A percentile compares a stretch with the other conserved stretches of the same genome.
Evolutionary conservation across 2,329 filamentous ascomycete species (phyloP).

Genomic region (Furcasterigmium furcatum): DNA sequence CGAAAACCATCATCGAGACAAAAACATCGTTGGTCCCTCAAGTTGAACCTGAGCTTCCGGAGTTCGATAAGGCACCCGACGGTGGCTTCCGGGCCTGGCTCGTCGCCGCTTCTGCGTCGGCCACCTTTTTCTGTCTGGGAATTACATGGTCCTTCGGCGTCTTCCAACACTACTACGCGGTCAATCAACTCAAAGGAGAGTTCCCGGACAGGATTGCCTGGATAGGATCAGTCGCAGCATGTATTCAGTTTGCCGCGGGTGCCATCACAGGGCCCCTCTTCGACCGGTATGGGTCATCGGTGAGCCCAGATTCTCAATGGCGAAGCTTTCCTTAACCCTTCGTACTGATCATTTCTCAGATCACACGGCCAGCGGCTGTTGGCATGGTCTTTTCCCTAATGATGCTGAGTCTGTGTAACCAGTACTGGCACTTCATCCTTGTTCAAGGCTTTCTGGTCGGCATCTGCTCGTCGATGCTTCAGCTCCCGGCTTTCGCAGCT

Average conservation of each 20-base stretch:
- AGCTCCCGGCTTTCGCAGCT: constrained; percentile 40
- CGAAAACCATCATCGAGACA: too few species aligned
- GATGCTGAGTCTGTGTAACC: constrained; percentile 37
- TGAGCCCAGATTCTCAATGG: too few species aligned
- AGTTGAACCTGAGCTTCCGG: not conserved
- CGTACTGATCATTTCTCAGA: constrained; percentile 9
- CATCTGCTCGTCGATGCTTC: constrained; percentile 32
- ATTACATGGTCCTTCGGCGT: constrained; percentile 33
- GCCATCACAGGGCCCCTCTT: constrained; percentile 26
- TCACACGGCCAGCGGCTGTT: constrained; percentile 26
- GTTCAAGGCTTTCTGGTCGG: constrained; percentile 44
- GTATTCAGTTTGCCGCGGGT: constrained; percentile 23
- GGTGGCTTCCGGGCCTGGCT: constrained; percentile 23
- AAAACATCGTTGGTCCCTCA: too few species aligned
- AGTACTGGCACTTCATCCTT: constrained; percentile 52
- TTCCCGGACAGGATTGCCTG: constrained; percentile 26
- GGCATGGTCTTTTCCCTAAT: constrained; percentile 34
- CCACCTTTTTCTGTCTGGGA: constrained; percentile 27
- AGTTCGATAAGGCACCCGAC: constrained; percentile 11
- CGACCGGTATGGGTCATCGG: constrained; percentile 32
- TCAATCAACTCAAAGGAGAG: constrained; percentile 19
- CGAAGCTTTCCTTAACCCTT: constrained; percentile 2
- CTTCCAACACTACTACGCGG: constrained; percentile 28
- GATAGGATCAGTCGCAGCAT: constrained; percentile 28
- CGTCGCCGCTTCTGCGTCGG: constrained; percentile 15